Evolutionary conservation across 176 grass and related monocot genomes (phyloP), one percentile per base, ranked within the genome.

Genomic region (Avena atlantica): DNA sequence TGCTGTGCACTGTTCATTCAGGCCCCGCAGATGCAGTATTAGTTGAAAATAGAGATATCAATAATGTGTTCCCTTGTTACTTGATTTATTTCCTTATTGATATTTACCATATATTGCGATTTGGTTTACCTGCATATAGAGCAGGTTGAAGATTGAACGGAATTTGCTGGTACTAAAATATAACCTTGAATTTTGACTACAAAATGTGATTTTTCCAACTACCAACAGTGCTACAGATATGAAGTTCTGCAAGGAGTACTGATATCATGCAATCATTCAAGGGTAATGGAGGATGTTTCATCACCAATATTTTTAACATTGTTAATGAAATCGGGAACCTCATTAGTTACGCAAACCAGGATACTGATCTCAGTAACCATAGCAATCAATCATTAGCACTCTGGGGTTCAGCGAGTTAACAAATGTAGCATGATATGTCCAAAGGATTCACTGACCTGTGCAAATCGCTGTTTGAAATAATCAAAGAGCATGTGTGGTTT

Each of bases 391-490:
- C 78, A 23, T 50, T 27, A 49, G 45, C 55, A 64, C 72, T 86
- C 34, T 40, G 82, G 47, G n/a, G 3, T 21, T 82, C 29, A 59
- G 55, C n/a, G 6, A 87, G 45, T 72, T 64, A 16, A 63, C 17
- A 56, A 68, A 6, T 34, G 66, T 29, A 29, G 71, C 21, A 93
- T 81, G 16, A 69, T 42, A 37, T 10, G 16, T n/a, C 78, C n/a
- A 12, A 76, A 81, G 67, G 53, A 80, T 72, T 84, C 70, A 85
- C 85, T 90, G 81, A 99, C 97, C 94, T 99, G 97, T 24, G 97
- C 97, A 94, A 99, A 99, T 27, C 97, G 89, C 89, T 99, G 97
- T 80, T 99, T 99, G 87, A 99, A 99, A 91, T 96, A 99, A 88
- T 99, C 94, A 90, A 88, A 99, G 72, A 99, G 63, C 91, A 99